Evolutionary conservation across 2,329 filamentous ascomycete genomes (phyloP), one percentile per base, ranked within the genome.

Genomic region (Clarireedia hainanense): DNA sequence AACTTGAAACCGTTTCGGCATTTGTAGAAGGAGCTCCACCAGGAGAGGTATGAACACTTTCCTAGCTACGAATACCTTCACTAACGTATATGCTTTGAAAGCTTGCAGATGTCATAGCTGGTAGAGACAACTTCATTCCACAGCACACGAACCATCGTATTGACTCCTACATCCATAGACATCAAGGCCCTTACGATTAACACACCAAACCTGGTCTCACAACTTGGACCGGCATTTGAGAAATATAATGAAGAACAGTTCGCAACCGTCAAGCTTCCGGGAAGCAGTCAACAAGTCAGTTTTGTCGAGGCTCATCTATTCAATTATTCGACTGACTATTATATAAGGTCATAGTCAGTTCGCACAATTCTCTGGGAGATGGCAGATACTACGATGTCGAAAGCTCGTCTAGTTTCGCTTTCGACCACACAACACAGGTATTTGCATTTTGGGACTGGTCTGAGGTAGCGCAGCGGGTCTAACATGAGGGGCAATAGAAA

Each of bases 191-290:
- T 99, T 45, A 90, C 91, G 17, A 76, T 82, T 60, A 83, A 87
- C 64, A 83, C 84, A 43, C 81, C 84, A 39, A 75, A 79, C 55
- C 76, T 94, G 59, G 75, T 91, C 55, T 75, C 83, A 58, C 84
- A 88, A 61, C 85, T 96, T 52, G 81, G 79, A 6, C 88, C 91
- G 0, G 91, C 94, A 0, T 95, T 96, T 71, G 79, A 91, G 73
- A 90, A 88, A 73, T 97, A 99, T 80, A 96, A 97, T 67, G 92
- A 99, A 74, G 87, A 91, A 72, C 94, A 99, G 73, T 88, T 96
- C 71, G 75, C 84, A 49, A 91, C 91, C 15, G 86, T 89, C 60
- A 96, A 95, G 78, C 81, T 99, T 55, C 92, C 92, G 0, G 91
- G 91, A 30, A 83, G 88, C 69, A 92, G 84, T 71, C 84, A 90